A percentile compares a stretch with the other conserved stretches of the same genome.
Evolutionary conservation across 179 eudicot species (phyloP).

Genomic region (Spinacia oleracea): DNA sequence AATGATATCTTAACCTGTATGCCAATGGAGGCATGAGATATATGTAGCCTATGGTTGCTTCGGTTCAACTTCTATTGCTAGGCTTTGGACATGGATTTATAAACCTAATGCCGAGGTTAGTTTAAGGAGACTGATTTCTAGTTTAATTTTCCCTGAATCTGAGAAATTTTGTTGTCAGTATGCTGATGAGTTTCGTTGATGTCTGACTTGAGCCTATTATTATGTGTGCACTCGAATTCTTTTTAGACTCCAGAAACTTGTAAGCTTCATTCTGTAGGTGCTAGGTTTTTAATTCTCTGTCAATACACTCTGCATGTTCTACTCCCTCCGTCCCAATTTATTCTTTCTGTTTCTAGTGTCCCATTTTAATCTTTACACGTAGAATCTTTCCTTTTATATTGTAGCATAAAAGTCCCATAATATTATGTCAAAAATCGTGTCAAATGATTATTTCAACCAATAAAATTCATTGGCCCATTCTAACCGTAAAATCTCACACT

Average conservation of each 20-base stretch:
- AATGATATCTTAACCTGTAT: constrained; percentile 1
- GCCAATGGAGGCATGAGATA: background rate
- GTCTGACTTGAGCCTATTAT: background rate
- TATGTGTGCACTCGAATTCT: background rate
- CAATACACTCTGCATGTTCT: background rate
- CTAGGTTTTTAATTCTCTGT: background rate
- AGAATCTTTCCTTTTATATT: no score
- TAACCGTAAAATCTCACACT: no score
- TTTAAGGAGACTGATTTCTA: background rate
- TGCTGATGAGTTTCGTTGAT: background rate
- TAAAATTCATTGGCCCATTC: no score
- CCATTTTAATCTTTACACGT: no score
- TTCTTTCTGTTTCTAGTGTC: no score
- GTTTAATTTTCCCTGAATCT: background rate
- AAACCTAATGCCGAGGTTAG: constrained; percentile 2
- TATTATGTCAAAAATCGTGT: no score
- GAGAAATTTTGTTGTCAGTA: background rate
- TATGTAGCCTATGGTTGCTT: constrained; percentile 10
- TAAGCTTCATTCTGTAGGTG: background rate
- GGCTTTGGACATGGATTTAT: background rate
- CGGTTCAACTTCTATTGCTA: background rate
- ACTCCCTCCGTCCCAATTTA: no score
- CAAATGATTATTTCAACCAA: no score
- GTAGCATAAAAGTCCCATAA: no score
- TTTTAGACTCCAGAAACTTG: background rate